Percentiles rank a stretch among this genome's conserved stretches.
phyloP scores from a whole-genome alignment of 352 stramenopile genomes.

The Phytopythium litorale region DNA sequence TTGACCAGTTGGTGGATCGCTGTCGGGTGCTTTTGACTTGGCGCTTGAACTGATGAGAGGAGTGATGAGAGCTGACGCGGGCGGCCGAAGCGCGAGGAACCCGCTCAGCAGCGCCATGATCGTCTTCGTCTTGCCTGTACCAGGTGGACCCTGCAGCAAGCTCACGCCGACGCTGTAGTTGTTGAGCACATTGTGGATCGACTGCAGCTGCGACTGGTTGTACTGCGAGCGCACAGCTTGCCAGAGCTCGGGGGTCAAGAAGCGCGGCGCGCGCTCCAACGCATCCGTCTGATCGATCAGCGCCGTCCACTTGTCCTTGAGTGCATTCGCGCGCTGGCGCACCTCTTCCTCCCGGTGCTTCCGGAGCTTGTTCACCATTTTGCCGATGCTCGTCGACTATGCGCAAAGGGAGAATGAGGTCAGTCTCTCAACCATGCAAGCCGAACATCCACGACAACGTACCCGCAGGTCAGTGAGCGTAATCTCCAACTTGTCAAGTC shows the following conservation, averaged over 20 bases:
- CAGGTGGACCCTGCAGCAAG: slow-evolving; percentile 93
- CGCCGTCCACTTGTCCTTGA: slow-evolving; percentile 82
- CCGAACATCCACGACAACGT: slow-evolving; percentile 7
- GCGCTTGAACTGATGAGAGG: slow-evolving; percentile 13
- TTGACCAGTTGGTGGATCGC: too few relatives aligned
- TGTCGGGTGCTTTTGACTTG: background rate
- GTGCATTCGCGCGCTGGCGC: slow-evolving; percentile 28
- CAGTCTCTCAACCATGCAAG: background rate
- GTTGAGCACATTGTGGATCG: slow-evolving; percentile 83
- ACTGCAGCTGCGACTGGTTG: slow-evolving; percentile 85
- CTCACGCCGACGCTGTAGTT: slow-evolving; percentile 84
- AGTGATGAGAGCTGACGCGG: slow-evolving; percentile 40
- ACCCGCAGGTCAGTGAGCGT: slow-evolving; percentile 78
- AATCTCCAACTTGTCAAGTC: slow-evolving; percentile 66
- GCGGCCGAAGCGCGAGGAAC: slow-evolving; percentile 59
- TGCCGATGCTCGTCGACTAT: slow-evolving; percentile 81
- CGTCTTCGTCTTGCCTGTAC: slow-evolving; percentile 94
- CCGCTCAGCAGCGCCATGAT: slow-evolving; percentile 84
- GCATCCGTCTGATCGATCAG: slow-evolving; percentile 68
- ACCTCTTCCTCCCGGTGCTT: slow-evolving; percentile 68
- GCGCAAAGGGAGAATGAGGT: background rate
- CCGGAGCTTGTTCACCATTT: slow-evolving; percentile 80
- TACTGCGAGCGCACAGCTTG: slow-evolving; percentile 72
- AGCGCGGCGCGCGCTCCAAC: slow-evolving; percentile 52
- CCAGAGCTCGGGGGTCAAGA: slow-evolving; percentile 62